Base-by-base conservation (phyloP, 495 filamentous ascomycete genomes). In the Aspergillus panamensis region DNA sequence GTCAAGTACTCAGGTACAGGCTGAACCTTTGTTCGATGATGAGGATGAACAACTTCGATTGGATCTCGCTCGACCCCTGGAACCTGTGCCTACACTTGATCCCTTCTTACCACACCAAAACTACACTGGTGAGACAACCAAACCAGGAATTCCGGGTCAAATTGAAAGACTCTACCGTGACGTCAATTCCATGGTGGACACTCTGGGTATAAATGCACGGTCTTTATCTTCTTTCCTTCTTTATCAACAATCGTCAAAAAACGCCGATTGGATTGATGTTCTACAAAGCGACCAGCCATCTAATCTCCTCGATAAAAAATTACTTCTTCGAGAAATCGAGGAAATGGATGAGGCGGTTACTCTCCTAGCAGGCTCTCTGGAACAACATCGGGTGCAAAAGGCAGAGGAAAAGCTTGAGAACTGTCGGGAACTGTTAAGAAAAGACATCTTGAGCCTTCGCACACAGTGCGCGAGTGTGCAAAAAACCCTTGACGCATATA, bases 181-280 rank as follows among this genome's bases (percentile, higher is more conserved):
- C 61, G 90, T 96, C 63, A 97, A 97, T 69, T 89, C 88, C 12
- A 99, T 97, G 94, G 82, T 97, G 29, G 92, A 97, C 65, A 92
- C 89, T 2, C 71, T 97, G 17, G 95, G 92, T 7, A 78, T 97
- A 32, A 97, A 97, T 69, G 85, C 88, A 25, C 85, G 90, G 5
- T 82, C 86, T 10, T 70, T 99, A 25, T 74, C 84, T 45, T 80
- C 82, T 0, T 99, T 90, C 66, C 78, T 90, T 31, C 68, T 81
- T 32, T 73, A 73, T 51, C 77, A 84, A 53, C 79, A 85, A 53
- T 67, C 68, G 2, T 72, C 79, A 39, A 74, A 84, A 44, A 78
- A 88, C 55, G 80, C 95, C 12, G 61, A 68, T 29, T 74, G 66
- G 68, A 53, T 72, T 14, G 47, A 71, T 12, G 66, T 72, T 14